These are phyloP conservation scores for Parastagonospora nodorum DNA, from an alignment of 2,329 filamentous ascomycete genomes.

Conservation along the genomic window DNA sequence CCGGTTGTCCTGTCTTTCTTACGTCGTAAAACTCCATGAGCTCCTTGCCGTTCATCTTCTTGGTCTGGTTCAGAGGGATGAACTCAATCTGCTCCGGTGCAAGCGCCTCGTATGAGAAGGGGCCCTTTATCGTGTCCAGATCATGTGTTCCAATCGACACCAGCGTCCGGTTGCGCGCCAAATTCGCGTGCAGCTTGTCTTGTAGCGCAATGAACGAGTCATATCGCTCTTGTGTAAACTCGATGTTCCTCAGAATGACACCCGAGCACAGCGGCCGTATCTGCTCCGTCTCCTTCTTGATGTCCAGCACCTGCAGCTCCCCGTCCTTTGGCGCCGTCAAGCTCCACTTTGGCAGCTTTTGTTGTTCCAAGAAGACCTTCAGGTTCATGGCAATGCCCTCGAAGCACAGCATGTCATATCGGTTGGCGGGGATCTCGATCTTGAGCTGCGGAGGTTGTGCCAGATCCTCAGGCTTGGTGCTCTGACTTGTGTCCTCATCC, in stretches of 20 bases:
- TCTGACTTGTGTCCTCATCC: slow-evolving; percentile 72
- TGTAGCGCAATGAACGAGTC: slow-evolving; percentile 97
- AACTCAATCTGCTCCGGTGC: slow-evolving; percentile 93
- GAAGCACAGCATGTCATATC: slow-evolving; percentile 94
- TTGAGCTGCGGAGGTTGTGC: slow-evolving; percentile 92
- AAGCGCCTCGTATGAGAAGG: slow-evolving; percentile 95
- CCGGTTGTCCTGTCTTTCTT: slow-evolving; percentile 26
- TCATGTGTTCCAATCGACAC: slow-evolving; percentile 99
- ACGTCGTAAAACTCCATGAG: slow-evolving; percentile 91
- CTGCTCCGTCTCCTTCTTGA: slow-evolving; percentile 74
- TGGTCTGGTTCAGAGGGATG: slow-evolving; percentile 84
- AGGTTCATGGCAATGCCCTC: slow-evolving; percentile 95
- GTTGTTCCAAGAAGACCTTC: slow-evolving; percentile 86
- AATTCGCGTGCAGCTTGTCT: slow-evolving; percentile 96
- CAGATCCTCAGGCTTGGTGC: slow-evolving; percentile 43
- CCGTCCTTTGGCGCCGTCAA: slow-evolving; percentile 73
- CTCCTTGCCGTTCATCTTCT: slow-evolving; percentile 84
- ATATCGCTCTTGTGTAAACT: slow-evolving; percentile 88
- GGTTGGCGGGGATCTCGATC: slow-evolving; percentile 96
- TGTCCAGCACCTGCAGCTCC: slow-evolving; percentile 78
- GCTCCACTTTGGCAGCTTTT: slow-evolving; percentile 77
- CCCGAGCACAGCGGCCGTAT: slow-evolving; percentile 88
- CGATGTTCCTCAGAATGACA: slow-evolving; percentile 86
- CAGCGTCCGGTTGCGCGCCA: slow-evolving; percentile 88
- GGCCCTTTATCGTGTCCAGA: slow-evolving; percentile 87